Conservation (phyloP, 257 asterid genomes). For the Osmanthus fragrans region DNA sequence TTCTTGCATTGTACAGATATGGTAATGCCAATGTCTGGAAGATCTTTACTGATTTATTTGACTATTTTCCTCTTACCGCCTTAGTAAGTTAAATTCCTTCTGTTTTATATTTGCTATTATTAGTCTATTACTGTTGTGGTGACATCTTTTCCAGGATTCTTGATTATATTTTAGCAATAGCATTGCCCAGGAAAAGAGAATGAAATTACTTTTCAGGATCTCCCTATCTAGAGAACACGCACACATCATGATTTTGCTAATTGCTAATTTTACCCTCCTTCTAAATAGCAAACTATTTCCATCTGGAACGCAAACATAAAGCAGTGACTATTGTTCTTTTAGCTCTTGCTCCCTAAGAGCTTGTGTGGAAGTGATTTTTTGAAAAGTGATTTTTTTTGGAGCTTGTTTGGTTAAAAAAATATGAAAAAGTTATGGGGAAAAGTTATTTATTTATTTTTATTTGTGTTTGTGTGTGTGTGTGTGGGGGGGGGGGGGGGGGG, state of each 20-base stretch:
- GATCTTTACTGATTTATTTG: constrained; percentile 75
- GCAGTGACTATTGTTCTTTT: background rate
- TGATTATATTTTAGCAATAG: background rate
- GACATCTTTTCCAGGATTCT: background rate
- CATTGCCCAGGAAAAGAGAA: background rate
- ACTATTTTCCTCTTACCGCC: constrained; percentile 79
- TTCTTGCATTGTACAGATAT: constrained; percentile 48
- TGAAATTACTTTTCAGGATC: background rate
- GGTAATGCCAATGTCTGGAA: constrained; percentile 85
- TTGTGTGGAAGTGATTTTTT: too few relatives aligned
- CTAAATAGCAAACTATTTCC: background rate
- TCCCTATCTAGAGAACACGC: background rate
- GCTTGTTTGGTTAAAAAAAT: too few relatives aligned
- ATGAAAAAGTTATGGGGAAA: too few relatives aligned
- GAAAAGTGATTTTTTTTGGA: too few relatives aligned
- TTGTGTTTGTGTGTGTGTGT: too few relatives aligned
- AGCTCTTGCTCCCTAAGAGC: background rate
- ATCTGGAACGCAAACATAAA: background rate
- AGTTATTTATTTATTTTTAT: too few relatives aligned
- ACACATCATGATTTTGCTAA: background rate
- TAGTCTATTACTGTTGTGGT: too few relatives aligned
- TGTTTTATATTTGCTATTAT: background rate
- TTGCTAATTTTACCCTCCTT: background rate
- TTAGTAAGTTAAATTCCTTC: constrained; percentile 51
- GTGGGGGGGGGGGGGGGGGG: too few relatives aligned